phyloP scores from a whole-genome alignment of 108 stramenopile species.

The Pseudonitzschia multiseries region DNA sequence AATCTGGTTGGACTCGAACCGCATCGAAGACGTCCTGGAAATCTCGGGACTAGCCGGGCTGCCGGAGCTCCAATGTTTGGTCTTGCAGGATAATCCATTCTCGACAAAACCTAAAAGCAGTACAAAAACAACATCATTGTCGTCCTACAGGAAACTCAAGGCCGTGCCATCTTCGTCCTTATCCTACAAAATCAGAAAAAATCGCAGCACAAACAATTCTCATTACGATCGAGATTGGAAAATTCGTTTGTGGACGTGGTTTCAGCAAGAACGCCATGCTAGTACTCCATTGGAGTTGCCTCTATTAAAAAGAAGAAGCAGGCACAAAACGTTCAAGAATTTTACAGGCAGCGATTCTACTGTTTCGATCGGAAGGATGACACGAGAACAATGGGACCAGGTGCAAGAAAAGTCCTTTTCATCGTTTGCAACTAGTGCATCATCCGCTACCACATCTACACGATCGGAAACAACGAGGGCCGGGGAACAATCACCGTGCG shows the following conservation, averaged over 20 bases:
- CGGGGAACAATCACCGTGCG: too few relatives aligned
- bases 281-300: constrained; percentile 19
- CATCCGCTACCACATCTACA: neutral
- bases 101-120: neutral
- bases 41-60: constrained; percentile 61
- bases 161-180: neutral
- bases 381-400: constrained; percentile 8
- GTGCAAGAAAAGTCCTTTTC: constrained; percentile 17
- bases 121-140: too few relatives aligned
- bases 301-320: neutral
- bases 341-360: neutral
- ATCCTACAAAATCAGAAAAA: neutral
- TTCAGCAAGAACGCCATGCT: constrained; percentile 25
- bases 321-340: neutral
- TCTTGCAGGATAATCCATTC: constrained; percentile 63
- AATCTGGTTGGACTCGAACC: constrained; percentile 65
- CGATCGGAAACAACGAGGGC: neutral
- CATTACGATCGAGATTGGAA: constrained; percentile 8
- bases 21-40: constrained; percentile 49
- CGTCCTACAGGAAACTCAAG: neutral
- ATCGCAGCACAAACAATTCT: neutral
- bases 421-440: neutral
- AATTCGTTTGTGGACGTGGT: constrained; percentile 30
- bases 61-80: constrained; percentile 62
- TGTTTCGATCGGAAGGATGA: neutral